Base-by-base conservation (phyloP, 371 early-diverging fungal species). In the Capillidium rhysosporum region DNA sequence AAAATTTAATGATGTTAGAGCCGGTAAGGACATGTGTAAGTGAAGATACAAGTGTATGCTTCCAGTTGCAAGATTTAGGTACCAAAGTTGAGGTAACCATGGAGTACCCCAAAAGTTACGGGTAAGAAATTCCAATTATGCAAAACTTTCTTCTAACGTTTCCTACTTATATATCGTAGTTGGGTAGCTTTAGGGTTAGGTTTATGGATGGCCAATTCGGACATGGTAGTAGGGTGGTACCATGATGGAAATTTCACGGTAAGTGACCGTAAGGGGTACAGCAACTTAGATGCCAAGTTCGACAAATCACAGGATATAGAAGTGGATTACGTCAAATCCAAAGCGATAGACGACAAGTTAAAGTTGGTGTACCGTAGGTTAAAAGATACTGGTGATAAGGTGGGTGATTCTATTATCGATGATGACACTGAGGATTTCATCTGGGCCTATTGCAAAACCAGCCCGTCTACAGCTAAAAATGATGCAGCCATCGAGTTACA, bases 171-270 rank as follows among this genome's bases (percentile, higher is more conserved):
- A n/a, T n/a, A 24, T 30, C 3, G 3, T 38, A 38, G 51, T 0
- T 51, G 51, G 51, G 51, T 51, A 39, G 51, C n/a, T 4, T 21
- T 51, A 21, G 51, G 51, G 3, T n/a, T 51, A 8, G 51, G 51
- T 16, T n/a, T 51, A 12, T 51, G 51, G 51, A 51, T 51, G 51
- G 34, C 29, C n/a, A 20, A 18, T 20, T 10, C 51, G 3, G 51
- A 51, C 21, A 51, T 51, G 51, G 16, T n/a, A 20, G 30, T 51
- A 20, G 51, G 3, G 8, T 51, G 51, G 51, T 20, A 51, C 7
- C 16, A 10, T 12, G 51, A 51, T 12, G 38, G 24, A 4, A 38
- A 18, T 38, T 51, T 51, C 38, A 39, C 38, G 4, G 18, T 51
- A 12, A 51, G 51, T 23, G 51, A 51, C n/a, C 9, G 51, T 5